phyloP scores from a whole-genome alignment of 2,329 filamentous ascomycete species.

The Diaporthe helianthi region DNA sequence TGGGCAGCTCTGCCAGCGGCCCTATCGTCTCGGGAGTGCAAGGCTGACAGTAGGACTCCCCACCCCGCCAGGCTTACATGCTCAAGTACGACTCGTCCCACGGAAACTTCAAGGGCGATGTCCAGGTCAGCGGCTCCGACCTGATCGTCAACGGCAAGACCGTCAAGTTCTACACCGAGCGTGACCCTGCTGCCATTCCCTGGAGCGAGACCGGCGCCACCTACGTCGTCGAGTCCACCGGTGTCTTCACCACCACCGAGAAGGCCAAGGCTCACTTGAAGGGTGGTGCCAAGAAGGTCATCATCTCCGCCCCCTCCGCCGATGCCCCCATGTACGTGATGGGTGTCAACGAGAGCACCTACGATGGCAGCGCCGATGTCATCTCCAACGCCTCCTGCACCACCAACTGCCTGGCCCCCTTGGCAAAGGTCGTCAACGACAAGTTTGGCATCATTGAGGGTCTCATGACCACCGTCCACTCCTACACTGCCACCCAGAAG shows the following conservation, averaged over 20 bases:
- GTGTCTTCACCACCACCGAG: slow-evolving; percentile 98
- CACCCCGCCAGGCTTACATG: slow-evolving; percentile 83
- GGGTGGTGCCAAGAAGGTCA: slow-evolving; percentile 97
- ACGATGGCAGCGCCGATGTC: slow-evolving; percentile 89
- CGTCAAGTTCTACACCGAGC: slow-evolving; percentile 93
- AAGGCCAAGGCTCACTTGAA: slow-evolving; percentile 94
- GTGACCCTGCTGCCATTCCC: slow-evolving; percentile 87
- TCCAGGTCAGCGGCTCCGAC: slow-evolving; percentile 73
- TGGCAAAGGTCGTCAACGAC: slow-evolving; percentile 99
- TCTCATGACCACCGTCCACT: slow-evolving; percentile 99
- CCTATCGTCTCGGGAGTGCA: slow-evolving; percentile 1
- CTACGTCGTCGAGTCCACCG: slow-evolving; percentile 97
- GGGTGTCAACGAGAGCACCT: slow-evolving; percentile 95
- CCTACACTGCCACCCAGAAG: slow-evolving; percentile 99
- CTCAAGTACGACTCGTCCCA: slow-evolving; percentile 99
- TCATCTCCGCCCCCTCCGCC: slow-evolving; percentile 89
- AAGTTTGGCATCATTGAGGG: slow-evolving; percentile 97
- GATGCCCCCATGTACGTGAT: slow-evolving; percentile 99
- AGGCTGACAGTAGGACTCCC: slow-evolving; percentile 41
- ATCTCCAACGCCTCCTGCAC: slow-evolving; percentile 99
- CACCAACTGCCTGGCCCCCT: slow-evolving; percentile 99
- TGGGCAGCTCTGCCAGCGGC: not conserved
- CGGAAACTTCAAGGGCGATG: slow-evolving; percentile 93
- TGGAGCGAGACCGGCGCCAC: slow-evolving; percentile 87
- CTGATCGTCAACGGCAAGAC: slow-evolving; percentile 93